Conservation (phyloP, 352 stramenopile genomes). For the Globisporangium middletonii region DNA sequence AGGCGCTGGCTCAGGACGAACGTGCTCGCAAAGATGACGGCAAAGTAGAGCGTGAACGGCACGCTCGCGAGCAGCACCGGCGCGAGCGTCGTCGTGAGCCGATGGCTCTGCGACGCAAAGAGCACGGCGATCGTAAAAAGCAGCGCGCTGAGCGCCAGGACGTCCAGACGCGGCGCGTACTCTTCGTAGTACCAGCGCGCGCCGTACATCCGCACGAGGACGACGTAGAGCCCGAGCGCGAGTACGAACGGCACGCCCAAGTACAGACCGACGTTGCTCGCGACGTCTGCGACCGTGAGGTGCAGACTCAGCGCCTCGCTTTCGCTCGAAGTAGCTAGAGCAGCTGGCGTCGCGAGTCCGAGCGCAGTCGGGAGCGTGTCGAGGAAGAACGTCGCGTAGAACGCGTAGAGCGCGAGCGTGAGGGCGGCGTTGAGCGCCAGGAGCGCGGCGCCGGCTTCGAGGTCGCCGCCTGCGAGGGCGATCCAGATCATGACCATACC, state of each 20-base stretch:
- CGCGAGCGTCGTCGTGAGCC: conserved; percentile 41
- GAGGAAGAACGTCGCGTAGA: conserved; percentile 50
- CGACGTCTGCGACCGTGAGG: conserved; percentile 38
- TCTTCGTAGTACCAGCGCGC: conserved; percentile 40
- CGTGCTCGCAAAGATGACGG: conserved; percentile 44
- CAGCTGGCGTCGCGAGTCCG: conserved; percentile 9
- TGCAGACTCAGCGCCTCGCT: conserved; percentile 14
- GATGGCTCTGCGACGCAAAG: conserved; percentile 65
- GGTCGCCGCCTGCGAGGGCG: conserved; percentile 46
- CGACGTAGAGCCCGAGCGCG: conserved; percentile 28
- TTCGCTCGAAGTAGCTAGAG: too few species aligned
- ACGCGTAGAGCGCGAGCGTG: conserved; percentile 56
- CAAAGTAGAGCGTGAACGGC: conserved; percentile 60
- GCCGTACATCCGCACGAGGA: conserved; percentile 29
- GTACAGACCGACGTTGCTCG: conserved; percentile 57
- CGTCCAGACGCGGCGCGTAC: conserved; percentile 36
- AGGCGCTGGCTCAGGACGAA: conserved; percentile 28
- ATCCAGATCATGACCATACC: conserved; percentile 86
- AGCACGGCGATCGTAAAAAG: conserved; percentile 70
- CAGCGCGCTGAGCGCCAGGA: conserved; percentile 46
- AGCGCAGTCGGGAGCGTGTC: conserved; percentile 36
- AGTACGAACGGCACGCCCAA: conserved; percentile 63
- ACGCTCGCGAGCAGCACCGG: conserved; percentile 53
- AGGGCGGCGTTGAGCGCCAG: conserved; percentile 65
- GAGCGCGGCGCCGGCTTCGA: conserved; percentile 63